These are phyloP conservation scores for Cystobasidiaceae sp. DNA, from an alignment of 1,284 basidiomycete species.

Conservation along the genomic window DNA sequence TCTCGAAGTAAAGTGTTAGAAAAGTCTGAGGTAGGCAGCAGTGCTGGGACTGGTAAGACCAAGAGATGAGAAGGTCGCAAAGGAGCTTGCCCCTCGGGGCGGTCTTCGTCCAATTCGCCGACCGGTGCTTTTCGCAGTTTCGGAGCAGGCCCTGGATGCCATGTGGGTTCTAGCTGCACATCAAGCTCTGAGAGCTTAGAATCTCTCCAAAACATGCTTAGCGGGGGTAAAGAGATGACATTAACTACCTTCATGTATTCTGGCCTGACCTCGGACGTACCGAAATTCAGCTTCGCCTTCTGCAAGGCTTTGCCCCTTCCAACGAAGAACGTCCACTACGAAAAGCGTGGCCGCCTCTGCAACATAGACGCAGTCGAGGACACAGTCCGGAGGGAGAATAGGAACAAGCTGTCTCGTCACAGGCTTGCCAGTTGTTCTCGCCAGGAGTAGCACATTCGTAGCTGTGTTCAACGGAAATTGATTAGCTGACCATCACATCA, in stretches of 20 bases:
- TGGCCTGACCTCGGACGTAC: background rate
- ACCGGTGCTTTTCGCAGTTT: background rate
- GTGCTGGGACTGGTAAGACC: too few species aligned
- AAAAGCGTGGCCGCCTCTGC: background rate
- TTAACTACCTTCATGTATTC: background rate
- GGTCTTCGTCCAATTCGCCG: background rate
- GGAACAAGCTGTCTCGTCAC: slow-evolving; percentile 32
- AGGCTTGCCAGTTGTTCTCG: slow-evolving; percentile 25
- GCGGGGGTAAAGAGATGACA: background rate
- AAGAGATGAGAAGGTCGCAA: background rate
- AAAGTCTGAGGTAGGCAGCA: too few species aligned
- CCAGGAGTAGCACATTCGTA: slow-evolving; percentile 19
- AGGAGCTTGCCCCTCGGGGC: background rate
- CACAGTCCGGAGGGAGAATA: slow-evolving; percentile 33
- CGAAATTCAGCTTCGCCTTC: slow-evolving; percentile 24
- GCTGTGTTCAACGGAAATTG: background rate
- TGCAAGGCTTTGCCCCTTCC: slow-evolving; percentile 21
- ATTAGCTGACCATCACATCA: background rate
- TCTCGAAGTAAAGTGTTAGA: too few species aligned
- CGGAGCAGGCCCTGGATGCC: background rate
- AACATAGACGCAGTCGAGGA: slow-evolving; percentile 36
- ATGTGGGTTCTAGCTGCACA: background rate
- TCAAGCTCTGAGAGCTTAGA: slow-evolving; percentile 21
- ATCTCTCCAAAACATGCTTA: slow-evolving; percentile 28
- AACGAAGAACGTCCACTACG: slow-evolving; percentile 8